These are phyloP conservation scores for Miscanthus lutarioriparius DNA, from an alignment of 176 grass and related monocot species.

Conservation along the genomic window DNA sequence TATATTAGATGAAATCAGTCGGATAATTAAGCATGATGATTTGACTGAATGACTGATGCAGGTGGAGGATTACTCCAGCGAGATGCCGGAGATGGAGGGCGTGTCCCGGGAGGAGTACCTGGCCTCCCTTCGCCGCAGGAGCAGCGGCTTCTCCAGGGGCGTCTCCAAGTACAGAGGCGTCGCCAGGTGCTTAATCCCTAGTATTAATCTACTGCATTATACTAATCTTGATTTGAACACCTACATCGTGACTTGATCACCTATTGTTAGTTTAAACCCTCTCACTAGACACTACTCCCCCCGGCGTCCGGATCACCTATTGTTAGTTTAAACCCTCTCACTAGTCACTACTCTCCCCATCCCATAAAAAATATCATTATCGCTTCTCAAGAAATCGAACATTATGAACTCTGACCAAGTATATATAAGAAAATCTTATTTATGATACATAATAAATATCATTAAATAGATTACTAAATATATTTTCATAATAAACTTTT, in stretches of 20 bases:
- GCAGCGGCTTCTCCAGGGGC: slow-evolving; percentile 92
- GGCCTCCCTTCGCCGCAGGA: slow-evolving; percentile 81
- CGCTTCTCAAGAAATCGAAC: no score
- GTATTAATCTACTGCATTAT: background rate
- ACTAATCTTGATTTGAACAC: background rate
- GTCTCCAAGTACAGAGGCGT: slow-evolving; percentile 98
- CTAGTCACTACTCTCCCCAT: no score
- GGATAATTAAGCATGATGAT: background rate
- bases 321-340: no score
- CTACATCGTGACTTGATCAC: background rate
- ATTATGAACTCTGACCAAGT: no score
- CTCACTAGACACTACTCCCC: no score
- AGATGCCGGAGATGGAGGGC: slow-evolving; percentile 69
- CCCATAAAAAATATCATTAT: no score
- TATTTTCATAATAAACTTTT: no score
- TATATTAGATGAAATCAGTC: background rate
- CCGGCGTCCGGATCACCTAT: no score
- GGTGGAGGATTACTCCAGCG: slow-evolving; percentile 63
- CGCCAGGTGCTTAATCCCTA: slow-evolving; percentile 55
- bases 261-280: background rate
- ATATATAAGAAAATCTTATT: no score
- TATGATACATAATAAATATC: no score
- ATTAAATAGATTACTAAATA: no score
- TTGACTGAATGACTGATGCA: slow-evolving; percentile 8
- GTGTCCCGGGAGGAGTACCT: slow-evolving; percentile 78